A percentile compares a stretch with the other conserved stretches of the same genome.
phyloP scores from a whole-genome alignment of 2,329 filamentous ascomycete genomes.

The Botrytis cinerea region DNA sequence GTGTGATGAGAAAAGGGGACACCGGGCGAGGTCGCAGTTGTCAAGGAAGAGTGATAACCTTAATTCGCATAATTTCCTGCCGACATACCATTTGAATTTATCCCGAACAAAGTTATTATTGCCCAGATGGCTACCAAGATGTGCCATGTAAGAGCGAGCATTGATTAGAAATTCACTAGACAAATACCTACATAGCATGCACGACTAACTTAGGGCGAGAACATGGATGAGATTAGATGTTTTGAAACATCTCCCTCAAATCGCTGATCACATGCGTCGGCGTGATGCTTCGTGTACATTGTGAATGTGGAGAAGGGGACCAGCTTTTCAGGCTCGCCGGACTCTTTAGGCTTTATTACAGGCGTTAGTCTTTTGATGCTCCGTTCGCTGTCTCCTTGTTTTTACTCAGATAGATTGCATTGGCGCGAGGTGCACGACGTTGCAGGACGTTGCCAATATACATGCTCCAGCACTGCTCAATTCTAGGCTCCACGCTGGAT shows the following conservation, averaged over 20 bases:
- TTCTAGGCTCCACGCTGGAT: neutral
- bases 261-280: neutral
- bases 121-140: neutral
- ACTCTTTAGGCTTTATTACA: neutral
- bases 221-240: neutral
- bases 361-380: neutral
- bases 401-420: neutral
- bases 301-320: neutral
- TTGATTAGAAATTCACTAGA: neutral
- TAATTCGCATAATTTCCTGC: neutral
- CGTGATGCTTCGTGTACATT: conserved; percentile 9
- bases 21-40: neutral
- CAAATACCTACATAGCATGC: neutral
- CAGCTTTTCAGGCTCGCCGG: neutral
- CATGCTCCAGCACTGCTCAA: neutral
- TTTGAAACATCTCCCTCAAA: neutral
- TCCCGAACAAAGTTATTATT: neutral
- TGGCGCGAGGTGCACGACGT: too few species aligned
- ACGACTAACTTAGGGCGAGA: neutral
- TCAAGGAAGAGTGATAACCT: neutral
- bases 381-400: neutral
- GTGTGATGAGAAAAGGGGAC: neutral
- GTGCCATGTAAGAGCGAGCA: neutral
- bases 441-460: neutral
- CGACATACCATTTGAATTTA: neutral